Evolutionary conservation across 1,284 basidiomycete species (phyloP).

Genomic region (Puccinia novopanici): DNA sequence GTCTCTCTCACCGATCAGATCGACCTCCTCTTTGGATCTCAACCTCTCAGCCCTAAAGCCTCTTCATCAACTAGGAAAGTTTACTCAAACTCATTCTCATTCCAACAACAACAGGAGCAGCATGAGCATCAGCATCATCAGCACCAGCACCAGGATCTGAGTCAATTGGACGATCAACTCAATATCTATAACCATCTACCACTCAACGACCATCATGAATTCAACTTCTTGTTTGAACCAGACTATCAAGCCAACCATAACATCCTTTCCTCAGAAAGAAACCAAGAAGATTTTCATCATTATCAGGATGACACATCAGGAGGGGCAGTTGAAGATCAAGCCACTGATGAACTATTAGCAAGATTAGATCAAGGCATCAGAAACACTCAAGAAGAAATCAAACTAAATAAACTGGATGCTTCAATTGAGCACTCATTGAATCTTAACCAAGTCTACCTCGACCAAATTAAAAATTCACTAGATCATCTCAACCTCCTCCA

Average conservation of each 20-base stretch:
- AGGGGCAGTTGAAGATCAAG: neutral
- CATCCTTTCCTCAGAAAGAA: neutral
- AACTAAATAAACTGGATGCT: constrained; percentile 1
- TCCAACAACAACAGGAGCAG: constrained; percentile 1
- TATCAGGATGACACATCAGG: neutral
- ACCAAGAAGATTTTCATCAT: neutral
- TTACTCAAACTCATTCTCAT: constrained; percentile 26
- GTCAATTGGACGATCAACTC: neutral
- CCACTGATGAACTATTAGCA: neutral
- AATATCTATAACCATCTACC: constrained; percentile 8
- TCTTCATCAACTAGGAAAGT: neutral
- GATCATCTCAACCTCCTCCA: neutral
- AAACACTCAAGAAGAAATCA: constrained; percentile 14
- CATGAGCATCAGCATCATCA: too few species aligned
- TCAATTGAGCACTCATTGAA: neutral
- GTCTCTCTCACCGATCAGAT: constrained; percentile 14
- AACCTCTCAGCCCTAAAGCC: constrained; percentile 18
- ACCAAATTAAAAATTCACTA: neutral
- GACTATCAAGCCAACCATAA: neutral
- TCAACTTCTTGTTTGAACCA: constrained; percentile 12
- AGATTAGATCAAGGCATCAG: constrained; percentile 9
- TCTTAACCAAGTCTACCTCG: constrained; percentile 8
- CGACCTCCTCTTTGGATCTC: constrained; percentile 19
- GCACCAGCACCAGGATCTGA: neutral
- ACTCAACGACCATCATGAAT: neutral